Evolutionary conservation across 208 protist genomes (phyloP), one percentile per base, ranked within the genome.

Genomic region (Strigomonas culicis): DNA sequence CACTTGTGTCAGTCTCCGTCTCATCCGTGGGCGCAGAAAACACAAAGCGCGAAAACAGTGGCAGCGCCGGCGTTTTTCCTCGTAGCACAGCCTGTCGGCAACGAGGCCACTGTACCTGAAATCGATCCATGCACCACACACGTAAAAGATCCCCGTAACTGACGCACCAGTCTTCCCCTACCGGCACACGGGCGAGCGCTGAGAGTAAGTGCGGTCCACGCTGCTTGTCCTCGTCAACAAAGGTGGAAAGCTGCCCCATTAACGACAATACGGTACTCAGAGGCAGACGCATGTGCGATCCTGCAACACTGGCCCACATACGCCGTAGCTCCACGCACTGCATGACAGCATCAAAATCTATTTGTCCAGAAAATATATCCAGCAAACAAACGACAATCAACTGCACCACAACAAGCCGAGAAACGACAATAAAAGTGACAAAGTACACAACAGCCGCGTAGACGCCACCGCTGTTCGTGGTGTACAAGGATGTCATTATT

Each of bases 141-240:
- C 64, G 61, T 30, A 82, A 49, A 30, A 82, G 24, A 57, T 82
- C 72, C 46, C 64, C 51, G 31, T 82, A 82, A 28, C 58, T 32
- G 24, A 82, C 32, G 15, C 39, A 31, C 63, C 66, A 66, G 31
- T 79, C 58, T 1, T 65, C 68, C 24, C 77, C 77, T 13, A 82
- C 59, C 4, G 72, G 73, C 11, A 79, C 52, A 10, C 34, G 34
- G 4, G 34, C 34, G 34, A 39, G 34, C 10, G 34, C 4, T 4
- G 34, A 39, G 4, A 39, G 4, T 10, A 39, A 13, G 34, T 39
- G 34, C 34, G 4, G 34, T 39, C 34, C 34, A 13, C 34, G 34
- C 10, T 13, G 34, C 34, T 39, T 39, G 34, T 39, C 34, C 10
- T 39, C 34, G 7, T 39, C 10, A 39, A 13, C 10, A 39, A 39